Conservation (phyloP, 2,329 filamentous ascomycete species). For the Macroventuria anomochaeta region DNA sequence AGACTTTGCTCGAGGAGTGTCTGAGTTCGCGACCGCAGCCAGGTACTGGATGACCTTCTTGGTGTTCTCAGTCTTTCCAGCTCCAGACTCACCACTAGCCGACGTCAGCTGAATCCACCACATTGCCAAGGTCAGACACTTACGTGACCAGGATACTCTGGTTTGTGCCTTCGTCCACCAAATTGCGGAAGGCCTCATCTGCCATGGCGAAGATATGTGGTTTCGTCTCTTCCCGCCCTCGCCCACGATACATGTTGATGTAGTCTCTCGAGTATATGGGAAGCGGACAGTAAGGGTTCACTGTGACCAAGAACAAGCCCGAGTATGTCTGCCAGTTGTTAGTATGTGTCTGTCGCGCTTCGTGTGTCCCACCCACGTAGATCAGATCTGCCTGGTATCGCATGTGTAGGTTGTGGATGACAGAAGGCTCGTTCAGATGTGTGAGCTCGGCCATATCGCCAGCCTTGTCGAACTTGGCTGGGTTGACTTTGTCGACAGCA, state of each 20-base stretch:
- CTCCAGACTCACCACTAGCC: conserved; percentile 83
- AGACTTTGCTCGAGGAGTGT: conserved; percentile 67
- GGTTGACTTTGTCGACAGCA: conserved; percentile 97
- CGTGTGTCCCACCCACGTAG: conserved; percentile 61
- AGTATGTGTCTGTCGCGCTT: neutral
- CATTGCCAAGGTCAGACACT: conserved; percentile 31
- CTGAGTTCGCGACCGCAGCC: conserved; percentile 87
- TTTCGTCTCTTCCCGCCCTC: conserved; percentile 89
- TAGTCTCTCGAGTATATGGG: conserved; percentile 98
- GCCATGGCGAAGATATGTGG: conserved; percentile 98
- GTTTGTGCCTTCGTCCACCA: conserved; percentile 93
- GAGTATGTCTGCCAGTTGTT: conserved; percentile 76
- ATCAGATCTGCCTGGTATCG: conserved; percentile 96
- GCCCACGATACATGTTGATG: conserved; percentile 96
- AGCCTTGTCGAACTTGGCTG: conserved; percentile 98
- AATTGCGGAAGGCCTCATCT: conserved; percentile 92
- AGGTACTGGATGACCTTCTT: conserved; percentile 99
- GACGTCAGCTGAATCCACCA: conserved; percentile 22
- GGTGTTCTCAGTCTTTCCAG: conserved; percentile 98
- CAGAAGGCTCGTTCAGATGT: conserved; percentile 95
- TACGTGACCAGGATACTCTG: conserved; percentile 95
- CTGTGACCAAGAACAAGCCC: conserved; percentile 92
- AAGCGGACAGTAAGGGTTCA: conserved; percentile 93
- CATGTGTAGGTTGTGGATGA: conserved; percentile 95
- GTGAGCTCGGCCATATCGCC: conserved; percentile 99